Conservation (phyloP, 2,329 filamentous ascomycete species). For the Pseudogymnoascus sp. region DNA sequence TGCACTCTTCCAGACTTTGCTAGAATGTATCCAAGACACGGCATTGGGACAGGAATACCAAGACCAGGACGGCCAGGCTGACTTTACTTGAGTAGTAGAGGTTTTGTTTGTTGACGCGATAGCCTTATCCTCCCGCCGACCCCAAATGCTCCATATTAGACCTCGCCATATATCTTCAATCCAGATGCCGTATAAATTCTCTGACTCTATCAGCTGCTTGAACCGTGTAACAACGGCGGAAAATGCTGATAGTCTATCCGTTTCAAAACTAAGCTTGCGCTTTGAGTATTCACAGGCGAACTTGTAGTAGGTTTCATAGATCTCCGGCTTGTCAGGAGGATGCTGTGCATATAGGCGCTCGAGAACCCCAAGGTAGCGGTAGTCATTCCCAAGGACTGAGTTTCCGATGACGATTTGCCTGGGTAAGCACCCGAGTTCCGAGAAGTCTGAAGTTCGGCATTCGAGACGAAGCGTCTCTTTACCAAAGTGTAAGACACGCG, state of each 20-base stretch:
- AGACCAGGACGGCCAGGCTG: not conserved
- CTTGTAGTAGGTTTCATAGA: not conserved
- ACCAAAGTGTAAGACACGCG: constrained; percentile 13
- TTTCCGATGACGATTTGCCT: not conserved
- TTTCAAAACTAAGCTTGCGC: not conserved
- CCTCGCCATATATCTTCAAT: not conserved
- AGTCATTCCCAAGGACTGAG: not conserved
- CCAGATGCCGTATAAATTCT: not conserved
- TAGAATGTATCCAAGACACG: not conserved
- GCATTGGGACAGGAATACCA: not conserved
- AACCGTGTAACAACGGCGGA: not conserved
- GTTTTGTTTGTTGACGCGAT: not conserved
- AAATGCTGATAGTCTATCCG: not conserved
- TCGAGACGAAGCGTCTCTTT: not conserved
- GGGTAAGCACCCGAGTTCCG: not conserved
- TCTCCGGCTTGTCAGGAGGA: not conserved
- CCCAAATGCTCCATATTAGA: not conserved
- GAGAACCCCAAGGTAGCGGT: not conserved
- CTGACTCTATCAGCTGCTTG: not conserved
- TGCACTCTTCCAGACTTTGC: not conserved
- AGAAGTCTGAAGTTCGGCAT: not conserved
- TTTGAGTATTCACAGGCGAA: not conserved
- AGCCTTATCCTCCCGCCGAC: not conserved
- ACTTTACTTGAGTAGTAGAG: not conserved
- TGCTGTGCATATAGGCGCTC: not conserved